Percentiles rank a stretch among this genome's conserved stretches.
phyloP scores from a whole-genome alignment of 148 eudicot genomes.

The Rhododendron williamsianum region DNA sequence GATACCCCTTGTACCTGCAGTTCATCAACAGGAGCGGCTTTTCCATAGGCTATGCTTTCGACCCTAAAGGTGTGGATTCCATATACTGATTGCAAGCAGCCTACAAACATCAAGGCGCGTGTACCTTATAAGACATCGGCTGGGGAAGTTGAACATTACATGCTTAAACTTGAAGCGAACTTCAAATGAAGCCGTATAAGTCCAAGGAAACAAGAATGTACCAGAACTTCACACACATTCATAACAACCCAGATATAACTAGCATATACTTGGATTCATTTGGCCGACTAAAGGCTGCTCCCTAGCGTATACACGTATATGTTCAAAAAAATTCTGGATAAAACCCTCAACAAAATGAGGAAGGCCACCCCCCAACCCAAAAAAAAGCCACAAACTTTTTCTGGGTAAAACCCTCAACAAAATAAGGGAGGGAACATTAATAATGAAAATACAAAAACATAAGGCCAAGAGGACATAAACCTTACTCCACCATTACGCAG shows the following conservation, averaged over 20 bases:
- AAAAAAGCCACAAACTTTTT: background rate
- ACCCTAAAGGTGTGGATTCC: slow-evolving; percentile 74
- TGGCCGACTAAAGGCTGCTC: background rate
- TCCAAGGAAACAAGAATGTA: background rate
- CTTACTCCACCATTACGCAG: background rate
- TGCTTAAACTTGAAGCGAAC: background rate
- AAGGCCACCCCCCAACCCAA: background rate
- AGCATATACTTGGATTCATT: background rate
- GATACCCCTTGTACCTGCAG: slow-evolving; percentile 72
- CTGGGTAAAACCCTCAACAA: background rate
- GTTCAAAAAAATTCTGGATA: background rate
- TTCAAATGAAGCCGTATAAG: background rate
- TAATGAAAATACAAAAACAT: background rate
- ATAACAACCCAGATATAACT: background rate
- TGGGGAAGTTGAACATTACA: background rate
- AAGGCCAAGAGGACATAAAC: background rate
- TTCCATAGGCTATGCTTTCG: slow-evolving; percentile 72
- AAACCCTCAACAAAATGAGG: background rate
- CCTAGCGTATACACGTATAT: background rate
- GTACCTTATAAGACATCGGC: background rate
- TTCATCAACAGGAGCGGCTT: slow-evolving; percentile 79
- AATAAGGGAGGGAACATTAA: background rate
- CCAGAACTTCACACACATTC: background rate
- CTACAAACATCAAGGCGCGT: slow-evolving; percentile 24
- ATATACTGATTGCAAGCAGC: slow-evolving; percentile 65